phyloP scores from a whole-genome alignment of 371 early-diverging fungal species.

The Rhizopus delemar region DNA sequence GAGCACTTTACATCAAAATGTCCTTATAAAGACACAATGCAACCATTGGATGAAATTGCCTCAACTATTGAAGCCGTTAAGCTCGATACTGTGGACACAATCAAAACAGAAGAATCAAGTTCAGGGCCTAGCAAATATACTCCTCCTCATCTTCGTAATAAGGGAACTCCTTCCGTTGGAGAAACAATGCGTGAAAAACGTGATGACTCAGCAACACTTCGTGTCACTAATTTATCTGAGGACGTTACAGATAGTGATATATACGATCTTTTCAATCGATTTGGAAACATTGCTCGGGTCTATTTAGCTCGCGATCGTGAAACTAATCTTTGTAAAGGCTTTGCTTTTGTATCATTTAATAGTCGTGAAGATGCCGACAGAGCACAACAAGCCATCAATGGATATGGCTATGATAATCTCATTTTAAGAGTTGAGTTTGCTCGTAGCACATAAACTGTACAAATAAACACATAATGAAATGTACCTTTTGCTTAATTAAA shows the following conservation, averaged over 20 bases:
- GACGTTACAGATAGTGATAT: slow-evolving; percentile 89
- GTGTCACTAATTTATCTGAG: slow-evolving; percentile 96
- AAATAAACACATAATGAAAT: neutral
- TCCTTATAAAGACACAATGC: slow-evolving; percentile 95
- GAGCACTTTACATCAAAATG: slow-evolving; percentile 96
- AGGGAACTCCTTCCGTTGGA: slow-evolving; percentile 42
- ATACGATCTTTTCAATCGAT: slow-evolving; percentile 83
- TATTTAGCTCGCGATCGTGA: slow-evolving; percentile 87
- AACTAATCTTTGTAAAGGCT: slow-evolving; percentile 89
- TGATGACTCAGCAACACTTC: slow-evolving; percentile 85
- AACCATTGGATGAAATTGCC: slow-evolving; percentile 66
- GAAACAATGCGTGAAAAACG: slow-evolving; percentile 63
- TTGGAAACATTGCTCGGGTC: slow-evolving; percentile 78
- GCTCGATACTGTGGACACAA: slow-evolving; percentile 31
- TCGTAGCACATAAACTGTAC: slow-evolving; percentile 39
- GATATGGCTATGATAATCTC: slow-evolving; percentile 92
- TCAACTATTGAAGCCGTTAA: slow-evolving; percentile 49
- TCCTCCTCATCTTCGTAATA: slow-evolving; percentile 79
- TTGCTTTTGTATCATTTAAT: slow-evolving; percentile 90
- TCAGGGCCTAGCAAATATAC: slow-evolving; percentile 71
- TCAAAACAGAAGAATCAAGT: slow-evolving; percentile 14
- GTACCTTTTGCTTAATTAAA: no score
- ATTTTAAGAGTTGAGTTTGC: slow-evolving; percentile 88
- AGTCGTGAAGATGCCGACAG: slow-evolving; percentile 78
- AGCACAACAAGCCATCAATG: slow-evolving; percentile 86